A percentile compares a stretch with the other conserved stretches of the same genome.
phyloP scores from a whole-genome alignment of 2,329 filamentous ascomycete species.

The Verticillium dahliae region DNA sequence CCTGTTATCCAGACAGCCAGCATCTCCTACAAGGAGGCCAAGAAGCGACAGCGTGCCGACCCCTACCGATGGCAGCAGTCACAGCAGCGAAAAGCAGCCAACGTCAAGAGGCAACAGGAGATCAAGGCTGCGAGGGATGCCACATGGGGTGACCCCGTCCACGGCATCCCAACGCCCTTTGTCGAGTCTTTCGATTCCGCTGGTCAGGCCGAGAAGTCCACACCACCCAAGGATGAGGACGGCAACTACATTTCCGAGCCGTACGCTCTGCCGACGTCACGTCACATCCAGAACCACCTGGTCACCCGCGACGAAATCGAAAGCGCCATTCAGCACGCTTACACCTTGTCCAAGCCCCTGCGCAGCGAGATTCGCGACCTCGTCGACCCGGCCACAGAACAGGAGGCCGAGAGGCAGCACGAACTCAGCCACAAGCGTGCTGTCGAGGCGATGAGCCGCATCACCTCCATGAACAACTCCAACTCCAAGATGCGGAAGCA shows the following conservation, averaged over 20 bases:
- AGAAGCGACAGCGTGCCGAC: slow-evolving; percentile 63
- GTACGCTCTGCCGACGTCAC: slow-evolving; percentile 37
- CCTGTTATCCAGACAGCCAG: slow-evolving; percentile 60
- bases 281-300: slow-evolving; percentile 66
- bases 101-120: slow-evolving; percentile 66
- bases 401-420: slow-evolving; percentile 33
- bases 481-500: slow-evolving; percentile 73
- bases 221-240: slow-evolving; percentile 29
- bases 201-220: slow-evolving; percentile 35
- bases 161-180: slow-evolving; percentile 75
- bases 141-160: slow-evolving; percentile 69
- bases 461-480: slow-evolving; percentile 70
- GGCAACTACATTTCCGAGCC: slow-evolving; percentile 32
- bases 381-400: slow-evolving; percentile 32
- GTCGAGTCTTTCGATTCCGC: slow-evolving; percentile 72
- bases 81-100: slow-evolving; percentile 76
- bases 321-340: slow-evolving; percentile 59
- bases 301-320: slow-evolving; percentile 63
- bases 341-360: slow-evolving; percentile 57
- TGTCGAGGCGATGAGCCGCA: slow-evolving; percentile 69
- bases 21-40: slow-evolving; percentile 55
- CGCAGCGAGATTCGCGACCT: slow-evolving; percentile 21
- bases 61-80: slow-evolving; percentile 79
- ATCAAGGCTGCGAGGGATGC: slow-evolving; percentile 59
- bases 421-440: slow-evolving; percentile 58